Conservation (phyloP, 805 yeast species). For the Nakazawaea holstii region DNA sequence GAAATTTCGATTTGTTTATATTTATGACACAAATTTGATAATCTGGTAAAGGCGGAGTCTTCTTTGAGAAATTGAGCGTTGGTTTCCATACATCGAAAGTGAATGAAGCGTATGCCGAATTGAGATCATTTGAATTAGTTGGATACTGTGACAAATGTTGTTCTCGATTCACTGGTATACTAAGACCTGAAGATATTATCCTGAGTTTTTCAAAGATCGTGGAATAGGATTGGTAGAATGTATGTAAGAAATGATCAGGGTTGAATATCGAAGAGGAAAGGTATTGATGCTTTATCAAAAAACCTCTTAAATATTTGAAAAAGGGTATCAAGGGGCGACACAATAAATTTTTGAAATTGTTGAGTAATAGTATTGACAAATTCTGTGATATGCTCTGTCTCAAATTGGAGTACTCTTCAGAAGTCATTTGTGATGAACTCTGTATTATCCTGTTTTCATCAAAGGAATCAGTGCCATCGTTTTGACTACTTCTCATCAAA, state of each 20-base stretch:
- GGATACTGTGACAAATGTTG: neutral
- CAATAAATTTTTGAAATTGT: constrained; percentile 8
- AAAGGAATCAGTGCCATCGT: neutral
- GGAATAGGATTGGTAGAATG: constrained; percentile 4
- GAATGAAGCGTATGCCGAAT: constrained; percentile 20
- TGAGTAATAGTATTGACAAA: constrained; percentile 8
- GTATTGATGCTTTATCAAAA: constrained; percentile 4
- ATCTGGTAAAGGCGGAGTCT: constrained; percentile 66
- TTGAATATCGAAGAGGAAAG: constrained; percentile 7
- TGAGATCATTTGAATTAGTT: neutral
- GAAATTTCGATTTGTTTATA: constrained; percentile 37
- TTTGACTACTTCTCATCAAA: constrained; percentile 31
- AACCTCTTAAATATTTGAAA: neutral
- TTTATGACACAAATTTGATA: constrained; percentile 62
- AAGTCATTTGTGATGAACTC: constrained; percentile 2
- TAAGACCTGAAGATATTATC: neutral
- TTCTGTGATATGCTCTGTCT: constrained; percentile 9
- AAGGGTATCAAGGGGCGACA: constrained; percentile 6
- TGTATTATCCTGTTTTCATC: neutral
- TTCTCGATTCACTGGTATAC: neutral
- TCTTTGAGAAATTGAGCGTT: constrained; percentile 60
- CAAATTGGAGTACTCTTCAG: constrained; percentile 9
- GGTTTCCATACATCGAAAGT: constrained; percentile 85
- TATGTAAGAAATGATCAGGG: constrained; percentile 1
- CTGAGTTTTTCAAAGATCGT: constrained; percentile 5